A percentile compares a stretch with the other conserved stretches of the same genome.
Conservation (phyloP, 2,329 filamentous ascomycete genomes). For the Exophiala sp. region DNA sequence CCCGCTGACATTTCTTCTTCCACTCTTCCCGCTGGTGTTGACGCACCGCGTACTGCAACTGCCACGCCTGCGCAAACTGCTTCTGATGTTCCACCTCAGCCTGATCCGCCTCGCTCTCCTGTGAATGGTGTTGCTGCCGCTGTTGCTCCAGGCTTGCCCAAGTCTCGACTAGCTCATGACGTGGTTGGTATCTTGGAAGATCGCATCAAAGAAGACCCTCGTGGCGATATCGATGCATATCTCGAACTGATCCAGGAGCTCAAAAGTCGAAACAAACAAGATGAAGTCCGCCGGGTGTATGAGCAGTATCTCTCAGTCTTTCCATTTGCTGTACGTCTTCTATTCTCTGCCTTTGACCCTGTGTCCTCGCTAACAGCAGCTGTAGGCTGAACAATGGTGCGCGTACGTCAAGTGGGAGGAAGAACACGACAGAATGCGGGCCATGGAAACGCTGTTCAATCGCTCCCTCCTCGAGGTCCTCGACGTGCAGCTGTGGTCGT, state of each 20-base stretch:
- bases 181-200: constrained; percentile 77
- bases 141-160: constrained; percentile 34
- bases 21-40: constrained; percentile 42
- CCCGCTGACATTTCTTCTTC: constrained; percentile 42
- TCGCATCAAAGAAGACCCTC: constrained; percentile 83
- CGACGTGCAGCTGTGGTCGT: constrained; percentile 81
- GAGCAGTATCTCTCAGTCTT: constrained; percentile 84
- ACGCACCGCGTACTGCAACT: constrained; percentile 36
- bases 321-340: constrained; percentile 78
- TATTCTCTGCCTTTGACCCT: constrained; percentile 9
- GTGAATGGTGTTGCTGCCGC: constrained; percentile 29
- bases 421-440: constrained; percentile 71
- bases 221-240: constrained; percentile 91
- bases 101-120: constrained; percentile 23
- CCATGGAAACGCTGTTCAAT: constrained; percentile 77
- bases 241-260: constrained; percentile 78
- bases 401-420: constrained; percentile 86
- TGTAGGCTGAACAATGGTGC: constrained; percentile 83
- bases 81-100: constrained; percentile 21
- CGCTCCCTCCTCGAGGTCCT: constrained; percentile 71
- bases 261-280: constrained; percentile 71
- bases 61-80: constrained; percentile 41
- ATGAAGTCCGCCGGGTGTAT: constrained; percentile 73
- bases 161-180: constrained; percentile 62
- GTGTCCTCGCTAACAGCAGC: constrained; percentile 33